Conservation (phyloP, 345 rosid species). For the Ceriops tagal region DNA sequence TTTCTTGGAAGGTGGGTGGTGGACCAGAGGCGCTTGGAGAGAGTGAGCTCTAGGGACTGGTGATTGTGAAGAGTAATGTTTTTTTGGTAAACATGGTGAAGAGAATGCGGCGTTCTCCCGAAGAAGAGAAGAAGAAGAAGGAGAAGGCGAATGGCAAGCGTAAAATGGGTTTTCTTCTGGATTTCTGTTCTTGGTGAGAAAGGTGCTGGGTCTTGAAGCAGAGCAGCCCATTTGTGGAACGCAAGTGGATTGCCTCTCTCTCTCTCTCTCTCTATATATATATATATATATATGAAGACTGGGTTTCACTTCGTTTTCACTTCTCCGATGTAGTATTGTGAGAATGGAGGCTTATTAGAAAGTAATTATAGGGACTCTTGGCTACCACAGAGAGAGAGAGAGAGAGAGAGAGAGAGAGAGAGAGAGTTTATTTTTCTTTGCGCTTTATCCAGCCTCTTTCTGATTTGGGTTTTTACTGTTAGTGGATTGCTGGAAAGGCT, state of each 20-base stretch:
- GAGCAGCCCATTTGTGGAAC: slow-evolving; percentile 66
- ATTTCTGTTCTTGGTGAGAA: slow-evolving; percentile 10
- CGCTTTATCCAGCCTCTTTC: background rate
- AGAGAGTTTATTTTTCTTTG: background rate
- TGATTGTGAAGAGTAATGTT: slow-evolving; percentile 6
- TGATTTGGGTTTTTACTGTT: background rate
- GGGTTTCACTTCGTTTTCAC: background rate
- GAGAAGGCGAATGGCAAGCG: background rate
- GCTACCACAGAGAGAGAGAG: background rate
- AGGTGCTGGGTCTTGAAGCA: slow-evolving; percentile 45
- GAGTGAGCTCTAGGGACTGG: slow-evolving; percentile 51
- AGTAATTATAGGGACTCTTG: too few species aligned
- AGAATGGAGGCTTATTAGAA: background rate
- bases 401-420: background rate
- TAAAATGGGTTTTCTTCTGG: slow-evolving; percentile 12
- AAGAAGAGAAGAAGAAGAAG: slow-evolving; percentile 27
- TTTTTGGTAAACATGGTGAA: slow-evolving; percentile 28
- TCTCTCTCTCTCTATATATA: slow-evolving; percentile 8
- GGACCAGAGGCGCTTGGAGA: slow-evolving; percentile 64
- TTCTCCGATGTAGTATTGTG: background rate
- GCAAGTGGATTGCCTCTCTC: background rate
- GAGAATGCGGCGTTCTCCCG: slow-evolving; percentile 13
- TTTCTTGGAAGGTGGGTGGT: slow-evolving; percentile 77
- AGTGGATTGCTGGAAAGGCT: slow-evolving; percentile 5
- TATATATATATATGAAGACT: background rate